Conservation (phyloP, 768 basidiomycete species). For the Russula sp. region DNA sequence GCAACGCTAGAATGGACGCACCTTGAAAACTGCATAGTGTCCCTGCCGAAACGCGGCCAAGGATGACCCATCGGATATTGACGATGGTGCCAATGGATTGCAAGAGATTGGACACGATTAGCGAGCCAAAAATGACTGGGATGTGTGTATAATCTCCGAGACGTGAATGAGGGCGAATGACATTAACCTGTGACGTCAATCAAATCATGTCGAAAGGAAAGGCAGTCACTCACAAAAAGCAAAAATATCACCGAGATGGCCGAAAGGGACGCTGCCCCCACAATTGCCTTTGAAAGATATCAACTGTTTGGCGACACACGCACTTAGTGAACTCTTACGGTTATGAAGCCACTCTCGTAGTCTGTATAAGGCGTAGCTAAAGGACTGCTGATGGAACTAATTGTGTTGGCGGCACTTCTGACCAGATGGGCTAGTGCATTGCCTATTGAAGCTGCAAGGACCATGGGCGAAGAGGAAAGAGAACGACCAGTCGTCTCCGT, state of each 20-base stretch:
- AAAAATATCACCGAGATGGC: constrained; percentile 24
- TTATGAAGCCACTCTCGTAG: constrained; percentile 7
- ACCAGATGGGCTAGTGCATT: neutral
- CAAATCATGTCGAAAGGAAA: neutral
- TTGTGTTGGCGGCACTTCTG: neutral
- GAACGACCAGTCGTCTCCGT: constrained; percentile 4
- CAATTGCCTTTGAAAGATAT: constrained; percentile 22
- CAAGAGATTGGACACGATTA: constrained; percentile 29
- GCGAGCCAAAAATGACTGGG: constrained; percentile 27
- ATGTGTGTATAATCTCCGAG: constrained; percentile 25
- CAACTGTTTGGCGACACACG: neutral
- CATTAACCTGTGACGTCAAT: constrained; percentile 19
- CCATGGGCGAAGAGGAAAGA: neutral
- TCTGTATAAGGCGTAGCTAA: neutral
- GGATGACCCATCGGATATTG: constrained; percentile 27
- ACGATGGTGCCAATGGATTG: constrained; percentile 30
- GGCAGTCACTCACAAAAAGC: constrained; percentile 18
- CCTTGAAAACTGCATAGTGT: constrained; percentile 28
- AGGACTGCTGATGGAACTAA: neutral
- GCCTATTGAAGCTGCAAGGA: neutral
- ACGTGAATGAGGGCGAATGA: constrained; percentile 15
- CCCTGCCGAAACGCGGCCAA: constrained; percentile 25
- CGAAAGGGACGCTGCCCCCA: constrained; percentile 26
- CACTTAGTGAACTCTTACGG: constrained; percentile 1
- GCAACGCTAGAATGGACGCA: neutral